phyloP scores from a whole-genome alignment of 768 basidiomycete genomes.

The Boletus insuetus region DNA sequence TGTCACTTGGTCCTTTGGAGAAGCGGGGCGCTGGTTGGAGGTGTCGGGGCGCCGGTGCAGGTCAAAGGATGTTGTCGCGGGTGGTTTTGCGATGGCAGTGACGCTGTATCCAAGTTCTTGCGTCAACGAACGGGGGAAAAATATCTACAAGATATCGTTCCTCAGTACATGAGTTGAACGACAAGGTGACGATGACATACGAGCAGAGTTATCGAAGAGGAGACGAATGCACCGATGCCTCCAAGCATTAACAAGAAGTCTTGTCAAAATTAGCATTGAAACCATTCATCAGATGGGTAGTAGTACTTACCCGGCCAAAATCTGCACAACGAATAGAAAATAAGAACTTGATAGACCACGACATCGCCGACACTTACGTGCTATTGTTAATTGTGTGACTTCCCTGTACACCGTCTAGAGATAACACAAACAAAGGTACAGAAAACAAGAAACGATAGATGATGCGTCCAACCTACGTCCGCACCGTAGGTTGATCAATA shows the following conservation, averaged over 20 bases:
- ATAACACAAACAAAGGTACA: constrained; percentile 63
- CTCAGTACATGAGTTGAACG: neutral
- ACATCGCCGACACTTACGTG: constrained; percentile 44
- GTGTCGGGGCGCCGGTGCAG: constrained; percentile 9
- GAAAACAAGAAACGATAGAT: constrained; percentile 76
- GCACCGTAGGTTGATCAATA: neutral
- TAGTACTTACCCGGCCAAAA: constrained; percentile 55
- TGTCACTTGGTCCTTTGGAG: constrained; percentile 24
- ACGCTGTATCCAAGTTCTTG: constrained; percentile 59
- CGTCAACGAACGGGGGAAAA: constrained; percentile 74
- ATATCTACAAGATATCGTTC: constrained; percentile 44
- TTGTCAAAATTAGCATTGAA: constrained; percentile 14
- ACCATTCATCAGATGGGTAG: neutral
- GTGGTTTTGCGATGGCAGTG: constrained; percentile 32
- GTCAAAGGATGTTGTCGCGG: constrained; percentile 24
- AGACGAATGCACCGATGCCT: constrained; percentile 73
- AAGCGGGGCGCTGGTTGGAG: constrained; percentile 11
- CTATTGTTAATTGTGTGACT: constrained; percentile 49
- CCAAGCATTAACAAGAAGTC: constrained; percentile 73
- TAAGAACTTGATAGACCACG: constrained; percentile 1
- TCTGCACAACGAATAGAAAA: constrained; percentile 29
- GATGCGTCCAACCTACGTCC: constrained; percentile 59
- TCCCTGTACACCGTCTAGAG: constrained; percentile 57
- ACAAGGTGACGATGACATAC: constrained; percentile 39
- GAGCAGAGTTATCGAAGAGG: constrained; percentile 76